phyloP scores from a whole-genome alignment of 1,284 basidiomycete genomes.

The Ceratobasidium sp. region DNA sequence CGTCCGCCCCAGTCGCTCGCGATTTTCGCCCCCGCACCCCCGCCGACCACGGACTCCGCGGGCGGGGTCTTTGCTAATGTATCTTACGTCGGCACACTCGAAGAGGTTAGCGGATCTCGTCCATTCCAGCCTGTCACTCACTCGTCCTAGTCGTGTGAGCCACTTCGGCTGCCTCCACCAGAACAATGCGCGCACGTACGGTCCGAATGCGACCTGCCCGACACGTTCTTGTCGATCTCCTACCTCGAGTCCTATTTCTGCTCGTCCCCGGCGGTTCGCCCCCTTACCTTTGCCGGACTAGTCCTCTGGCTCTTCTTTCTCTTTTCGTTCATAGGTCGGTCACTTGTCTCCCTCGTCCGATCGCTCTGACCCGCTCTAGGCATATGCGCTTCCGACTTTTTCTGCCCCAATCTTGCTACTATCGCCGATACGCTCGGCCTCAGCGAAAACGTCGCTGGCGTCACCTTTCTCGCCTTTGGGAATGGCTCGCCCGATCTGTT shows the following conservation, averaged over 20 bases:
- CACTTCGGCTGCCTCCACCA: constrained; percentile 63
- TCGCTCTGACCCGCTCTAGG: constrained; percentile 62
- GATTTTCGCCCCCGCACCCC: background rate
- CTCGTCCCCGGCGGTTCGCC: constrained; percentile 63
- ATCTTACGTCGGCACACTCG: constrained; percentile 5
- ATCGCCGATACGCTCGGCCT: constrained; percentile 84
- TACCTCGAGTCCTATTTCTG: constrained; percentile 80
- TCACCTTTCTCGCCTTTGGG: constrained; percentile 93
- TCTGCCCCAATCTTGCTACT: constrained; percentile 92
- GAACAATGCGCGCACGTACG: constrained; percentile 73
- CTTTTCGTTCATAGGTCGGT: constrained; percentile 66
- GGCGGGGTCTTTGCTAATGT: background rate
- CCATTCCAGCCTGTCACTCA: constrained; percentile 16
- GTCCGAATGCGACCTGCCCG: constrained; percentile 63
- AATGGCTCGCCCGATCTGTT: constrained; percentile 95
- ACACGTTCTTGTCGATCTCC: constrained; percentile 73
- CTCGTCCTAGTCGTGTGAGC: constrained; percentile 64
- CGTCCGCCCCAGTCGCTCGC: background rate
- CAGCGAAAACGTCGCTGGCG: constrained; percentile 90
- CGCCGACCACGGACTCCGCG: constrained; percentile 18
- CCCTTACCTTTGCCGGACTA: constrained; percentile 69
- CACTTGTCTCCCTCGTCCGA: background rate
- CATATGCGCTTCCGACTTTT: constrained; percentile 94
- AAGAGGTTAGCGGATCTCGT: constrained; percentile 4
- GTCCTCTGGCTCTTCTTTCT: constrained; percentile 83